phyloP scores from a whole-genome alignment of 2,329 filamentous ascomycete genomes.

The Xylaria sp. region DNA sequence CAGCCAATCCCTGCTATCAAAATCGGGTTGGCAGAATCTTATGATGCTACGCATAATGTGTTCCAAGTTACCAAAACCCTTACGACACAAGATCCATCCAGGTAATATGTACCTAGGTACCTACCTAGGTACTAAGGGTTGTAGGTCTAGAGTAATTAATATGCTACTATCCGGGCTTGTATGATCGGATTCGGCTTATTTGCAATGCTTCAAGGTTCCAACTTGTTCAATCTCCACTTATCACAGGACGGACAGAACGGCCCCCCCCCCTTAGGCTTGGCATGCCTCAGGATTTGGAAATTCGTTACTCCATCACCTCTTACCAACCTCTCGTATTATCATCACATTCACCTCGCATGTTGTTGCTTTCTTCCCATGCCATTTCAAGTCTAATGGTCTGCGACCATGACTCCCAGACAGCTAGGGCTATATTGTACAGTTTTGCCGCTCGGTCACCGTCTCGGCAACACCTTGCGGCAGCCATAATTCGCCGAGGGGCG shows the following conservation, averaged over 20 bases:
- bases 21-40: background rate
- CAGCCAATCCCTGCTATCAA: background rate
- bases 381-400: conserved; percentile 18
- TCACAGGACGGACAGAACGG: background rate
- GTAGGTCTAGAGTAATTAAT: background rate
- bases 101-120: background rate
- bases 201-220: too few relatives aligned
- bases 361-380: conserved; percentile 12
- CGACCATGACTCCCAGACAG: background rate
- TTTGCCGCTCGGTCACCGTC: background rate
- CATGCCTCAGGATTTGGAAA: conserved; percentile 24
- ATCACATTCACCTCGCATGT: conserved; percentile 13
- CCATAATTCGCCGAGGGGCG: background rate
- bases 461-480: background rate
- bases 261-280: conserved; percentile 7
- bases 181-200: background rate
- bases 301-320: conserved; percentile 18
- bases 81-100: background rate
- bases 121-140: too few relatives aligned
- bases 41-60: background rate
- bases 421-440: conserved; percentile 3
- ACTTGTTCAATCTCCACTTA: conserved; percentile 12
- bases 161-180: conserved; percentile 6
- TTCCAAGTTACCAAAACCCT: background rate
- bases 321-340: conserved; percentile 34